A percentile compares a stretch with the other conserved stretches of the same genome.
These are phyloP conservation scores for Chytriomyces sp. DNA, from an alignment of 192 early-diverging fungal genomes.

Conservation along the genomic window DNA sequence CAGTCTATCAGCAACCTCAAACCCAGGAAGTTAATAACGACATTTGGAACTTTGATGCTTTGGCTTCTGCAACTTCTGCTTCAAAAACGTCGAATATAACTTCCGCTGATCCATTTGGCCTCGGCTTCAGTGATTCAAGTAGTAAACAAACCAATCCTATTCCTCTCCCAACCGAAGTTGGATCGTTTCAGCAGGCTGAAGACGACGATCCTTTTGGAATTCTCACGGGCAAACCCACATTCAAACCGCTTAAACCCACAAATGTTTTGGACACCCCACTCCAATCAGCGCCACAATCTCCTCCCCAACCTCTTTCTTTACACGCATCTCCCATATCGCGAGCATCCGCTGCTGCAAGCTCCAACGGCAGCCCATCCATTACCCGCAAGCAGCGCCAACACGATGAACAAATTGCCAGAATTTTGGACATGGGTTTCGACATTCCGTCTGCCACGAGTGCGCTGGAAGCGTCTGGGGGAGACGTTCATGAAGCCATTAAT, in stretches of 20 bases:
- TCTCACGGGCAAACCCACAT: constrained; percentile 10
- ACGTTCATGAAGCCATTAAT: constrained; percentile 62
- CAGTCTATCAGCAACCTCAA: neutral
- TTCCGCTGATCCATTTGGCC: constrained; percentile 10
- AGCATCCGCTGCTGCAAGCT: neutral
- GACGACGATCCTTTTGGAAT: constrained; percentile 27
- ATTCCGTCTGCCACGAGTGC: constrained; percentile 67
- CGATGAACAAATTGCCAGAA: constrained; percentile 58
- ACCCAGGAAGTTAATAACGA: neutral
- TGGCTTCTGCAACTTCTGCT: neutral
- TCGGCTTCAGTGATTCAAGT: neutral
- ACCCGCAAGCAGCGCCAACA: neutral
- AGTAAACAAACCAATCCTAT: neutral
- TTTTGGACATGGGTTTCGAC: constrained; percentile 83
- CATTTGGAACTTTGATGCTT: constrained; percentile 32
- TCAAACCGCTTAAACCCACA: constrained; percentile 1
- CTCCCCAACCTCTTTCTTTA: neutral
- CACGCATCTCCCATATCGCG: neutral
- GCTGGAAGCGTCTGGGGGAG: constrained; percentile 67
- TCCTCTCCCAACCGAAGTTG: neutral
- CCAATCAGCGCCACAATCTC: neutral
- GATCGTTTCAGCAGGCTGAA: neutral
- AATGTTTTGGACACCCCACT: neutral
- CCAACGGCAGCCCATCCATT: neutral
- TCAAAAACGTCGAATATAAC: neutral